phyloP scores from a whole-genome alignment of 345 rosid species.

The Sapria himalayana region DNA sequence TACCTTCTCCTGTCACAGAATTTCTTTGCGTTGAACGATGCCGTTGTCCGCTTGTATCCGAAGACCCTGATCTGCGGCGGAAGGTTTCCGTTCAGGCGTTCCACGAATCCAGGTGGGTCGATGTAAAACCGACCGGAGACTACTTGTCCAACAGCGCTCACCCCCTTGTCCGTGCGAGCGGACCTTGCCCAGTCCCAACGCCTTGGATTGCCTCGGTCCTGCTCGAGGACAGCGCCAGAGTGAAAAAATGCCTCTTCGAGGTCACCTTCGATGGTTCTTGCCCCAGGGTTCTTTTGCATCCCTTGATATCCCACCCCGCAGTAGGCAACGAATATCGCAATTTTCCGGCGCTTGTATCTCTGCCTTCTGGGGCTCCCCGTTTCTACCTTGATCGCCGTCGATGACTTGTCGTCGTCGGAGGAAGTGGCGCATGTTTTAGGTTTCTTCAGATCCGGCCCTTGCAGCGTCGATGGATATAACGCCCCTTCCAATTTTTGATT shows the following conservation, averaged over 20 bases:
- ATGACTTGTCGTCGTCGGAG: slow-evolving; percentile 17
- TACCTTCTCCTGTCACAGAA: slow-evolving; percentile 89
- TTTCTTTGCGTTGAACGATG: slow-evolving; percentile 60
- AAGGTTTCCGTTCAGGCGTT: slow-evolving; percentile 41
- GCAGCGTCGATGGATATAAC: slow-evolving; percentile 15
- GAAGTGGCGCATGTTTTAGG: slow-evolving; percentile 26
- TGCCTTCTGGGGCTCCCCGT: slow-evolving; percentile 14
- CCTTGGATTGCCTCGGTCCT: slow-evolving; percentile 48
- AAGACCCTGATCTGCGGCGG: slow-evolving; percentile 51
- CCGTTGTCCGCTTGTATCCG: slow-evolving; percentile 62
- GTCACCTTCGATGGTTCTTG: slow-evolving; percentile 90
- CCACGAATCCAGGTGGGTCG: slow-evolving; percentile 83
- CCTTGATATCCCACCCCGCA: slow-evolving; percentile 97
- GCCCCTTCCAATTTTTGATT: slow-evolving; percentile 4
- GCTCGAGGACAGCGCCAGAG: slow-evolving; percentile 65
- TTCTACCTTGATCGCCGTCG: slow-evolving; percentile 5
- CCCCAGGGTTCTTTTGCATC: slow-evolving; percentile 96
- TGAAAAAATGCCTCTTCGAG: slow-evolving; percentile 83
- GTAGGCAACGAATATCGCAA: slow-evolving; percentile 78
- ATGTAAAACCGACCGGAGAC: slow-evolving; percentile 73
- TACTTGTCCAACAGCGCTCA: slow-evolving; percentile 93
- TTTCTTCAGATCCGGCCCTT: slow-evolving; percentile 40
- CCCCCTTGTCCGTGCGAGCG: slow-evolving; percentile 88
- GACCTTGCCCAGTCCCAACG: slow-evolving; percentile 82
- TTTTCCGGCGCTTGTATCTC: slow-evolving; percentile 65